Percentiles rank a stretch among this genome's conserved stretches.
Conservation (phyloP, 805 yeast genomes). For the Myxozyma geophila region DNA sequence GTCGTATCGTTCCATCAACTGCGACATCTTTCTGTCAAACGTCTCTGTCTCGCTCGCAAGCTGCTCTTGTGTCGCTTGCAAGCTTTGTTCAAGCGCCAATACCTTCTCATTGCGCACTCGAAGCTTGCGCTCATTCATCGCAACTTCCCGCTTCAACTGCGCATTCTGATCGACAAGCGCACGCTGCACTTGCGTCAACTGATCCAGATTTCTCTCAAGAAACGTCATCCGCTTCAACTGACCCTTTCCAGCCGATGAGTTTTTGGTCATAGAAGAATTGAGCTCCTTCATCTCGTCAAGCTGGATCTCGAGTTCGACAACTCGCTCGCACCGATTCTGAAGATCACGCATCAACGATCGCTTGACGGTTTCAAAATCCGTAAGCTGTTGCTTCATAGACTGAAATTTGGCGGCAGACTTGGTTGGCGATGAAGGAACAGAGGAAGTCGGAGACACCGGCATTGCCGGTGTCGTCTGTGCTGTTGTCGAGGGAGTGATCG, state of each 20-base stretch:
- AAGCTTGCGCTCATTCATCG: slow-evolving; percentile 59
- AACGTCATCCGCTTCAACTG: slow-evolving; percentile 56
- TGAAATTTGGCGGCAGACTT: slow-evolving; percentile 23
- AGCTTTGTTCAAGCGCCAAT: slow-evolving; percentile 54
- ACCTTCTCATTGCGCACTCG: slow-evolving; percentile 63
- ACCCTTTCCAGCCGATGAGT: slow-evolving; percentile 37
- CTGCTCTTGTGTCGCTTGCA: slow-evolving; percentile 56
- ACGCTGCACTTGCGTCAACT: slow-evolving; percentile 60
- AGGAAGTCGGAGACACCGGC: slow-evolving; percentile 3
- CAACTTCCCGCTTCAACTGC: slow-evolving; percentile 59
- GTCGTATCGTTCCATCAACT: slow-evolving; percentile 37
- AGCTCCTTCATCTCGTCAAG: slow-evolving; percentile 50
- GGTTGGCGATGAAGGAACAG: slow-evolving; percentile 26
- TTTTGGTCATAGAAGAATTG: slow-evolving; percentile 41
- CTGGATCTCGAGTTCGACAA: slow-evolving; percentile 51
- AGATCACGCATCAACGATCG: slow-evolving; percentile 42
- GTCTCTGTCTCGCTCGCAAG: slow-evolving; percentile 55
- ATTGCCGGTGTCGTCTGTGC: slow-evolving; percentile 2
- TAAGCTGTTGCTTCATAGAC: slow-evolving; percentile 26
- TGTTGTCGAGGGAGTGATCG: slow-evolving; percentile 11
- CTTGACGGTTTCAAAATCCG: slow-evolving; percentile 40
- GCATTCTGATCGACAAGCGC: slow-evolving; percentile 68
- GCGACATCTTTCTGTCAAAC: slow-evolving; percentile 48
- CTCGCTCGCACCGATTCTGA: slow-evolving; percentile 46
- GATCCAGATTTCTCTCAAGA: slow-evolving; percentile 62